phyloP scores from a whole-genome alignment of 2,329 filamentous ascomycete species.

The Elsinoe australis region DNA sequence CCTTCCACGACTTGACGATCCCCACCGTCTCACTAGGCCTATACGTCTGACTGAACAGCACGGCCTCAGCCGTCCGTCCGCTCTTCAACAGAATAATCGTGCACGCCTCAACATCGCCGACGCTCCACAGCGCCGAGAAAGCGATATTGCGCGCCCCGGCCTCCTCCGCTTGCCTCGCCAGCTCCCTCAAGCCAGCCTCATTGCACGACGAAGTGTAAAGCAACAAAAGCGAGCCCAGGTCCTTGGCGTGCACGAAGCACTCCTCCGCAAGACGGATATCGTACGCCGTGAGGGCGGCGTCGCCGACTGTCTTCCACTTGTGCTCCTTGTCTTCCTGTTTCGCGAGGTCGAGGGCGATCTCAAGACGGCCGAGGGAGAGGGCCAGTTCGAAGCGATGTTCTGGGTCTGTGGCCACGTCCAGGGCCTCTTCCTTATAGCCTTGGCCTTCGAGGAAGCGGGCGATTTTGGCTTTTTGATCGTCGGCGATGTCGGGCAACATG shows the following conservation, averaged over 20 bases:
- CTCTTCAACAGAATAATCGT: slow-evolving; percentile 73
- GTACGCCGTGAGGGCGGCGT: slow-evolving; percentile 80
- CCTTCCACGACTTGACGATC: slow-evolving; percentile 73
- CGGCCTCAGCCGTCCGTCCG: slow-evolving; percentile 73
- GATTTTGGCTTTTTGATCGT: slow-evolving; percentile 97
- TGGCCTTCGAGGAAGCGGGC: slow-evolving; percentile 95
- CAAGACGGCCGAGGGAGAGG: slow-evolving; percentile 70
- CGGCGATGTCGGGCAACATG: slow-evolving; percentile 72
- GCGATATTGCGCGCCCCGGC: slow-evolving; percentile 83
- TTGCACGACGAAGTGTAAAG: slow-evolving; percentile 82
- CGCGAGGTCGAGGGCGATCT: slow-evolving; percentile 79
- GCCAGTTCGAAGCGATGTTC: slow-evolving; percentile 97
- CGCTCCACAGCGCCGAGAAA: slow-evolving; percentile 82
- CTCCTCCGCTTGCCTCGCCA: slow-evolving; percentile 67
- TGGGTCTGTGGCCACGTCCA: slow-evolving; percentile 87
- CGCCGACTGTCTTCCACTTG: slow-evolving; percentile 97
- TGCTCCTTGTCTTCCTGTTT: slow-evolving; percentile 80
- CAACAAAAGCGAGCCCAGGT: slow-evolving; percentile 80
- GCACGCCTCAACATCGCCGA: slow-evolving; percentile 74
- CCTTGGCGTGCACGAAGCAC: slow-evolving; percentile 85
- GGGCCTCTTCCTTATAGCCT: slow-evolving; percentile 88
- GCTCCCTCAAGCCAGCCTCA: slow-evolving; percentile 60
- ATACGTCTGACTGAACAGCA: slow-evolving; percentile 90
- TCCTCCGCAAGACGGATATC: slow-evolving; percentile 81
- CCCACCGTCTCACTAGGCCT: slow-evolving; percentile 67